A percentile compares a stretch with the other conserved stretches of the same genome.
phyloP scores from a whole-genome alignment of 805 yeast genomes.

The Wickerhamomyces ciferrii region DNA sequence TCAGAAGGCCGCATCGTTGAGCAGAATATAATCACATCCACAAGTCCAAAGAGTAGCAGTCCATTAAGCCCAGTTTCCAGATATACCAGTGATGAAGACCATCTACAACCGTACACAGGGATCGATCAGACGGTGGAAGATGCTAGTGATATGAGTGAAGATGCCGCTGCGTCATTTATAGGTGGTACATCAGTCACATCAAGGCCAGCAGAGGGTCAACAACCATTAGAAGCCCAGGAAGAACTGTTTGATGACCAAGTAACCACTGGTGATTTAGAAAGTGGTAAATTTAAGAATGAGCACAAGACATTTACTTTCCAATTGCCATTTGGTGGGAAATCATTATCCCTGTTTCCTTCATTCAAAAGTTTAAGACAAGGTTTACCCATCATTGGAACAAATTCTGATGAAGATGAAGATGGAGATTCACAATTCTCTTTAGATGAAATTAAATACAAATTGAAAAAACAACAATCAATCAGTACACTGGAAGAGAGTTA shows the following conservation, averaged over 20 bases:
- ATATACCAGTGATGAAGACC: neutral
- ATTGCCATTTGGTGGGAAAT: slow-evolving; percentile 33
- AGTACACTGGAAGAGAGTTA: slow-evolving; percentile 60
- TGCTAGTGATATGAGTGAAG: neutral
- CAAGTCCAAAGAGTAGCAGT: neutral
- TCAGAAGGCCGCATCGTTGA: neutral
- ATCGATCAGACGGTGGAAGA: neutral
- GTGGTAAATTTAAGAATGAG: slow-evolving; percentile 12
- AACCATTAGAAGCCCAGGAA: slow-evolving; percentile 5
- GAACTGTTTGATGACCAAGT: slow-evolving; percentile 9
- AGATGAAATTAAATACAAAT: slow-evolving; percentile 23
- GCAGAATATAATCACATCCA: neutral
- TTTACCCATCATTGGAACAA: slow-evolving; percentile 15
- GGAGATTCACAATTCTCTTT: slow-evolving; percentile 6
- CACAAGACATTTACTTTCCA: slow-evolving; percentile 31
- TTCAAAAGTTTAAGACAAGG: slow-evolving; percentile 11
- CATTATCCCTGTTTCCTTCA: slow-evolving; percentile 19
- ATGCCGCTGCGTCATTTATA: slow-evolving; percentile 39
- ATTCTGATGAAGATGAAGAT: slow-evolving; percentile 9
- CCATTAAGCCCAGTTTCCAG: neutral
- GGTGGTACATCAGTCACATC: slow-evolving; percentile 40
- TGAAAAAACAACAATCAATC: slow-evolving; percentile 49
- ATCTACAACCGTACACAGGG: neutral
- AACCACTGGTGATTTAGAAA: slow-evolving; percentile 14
- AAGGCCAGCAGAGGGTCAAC: slow-evolving; percentile 3